phyloP scores from a whole-genome alignment of 257 asterid genomes.

The Fraxinus pennsylvanica region DNA sequence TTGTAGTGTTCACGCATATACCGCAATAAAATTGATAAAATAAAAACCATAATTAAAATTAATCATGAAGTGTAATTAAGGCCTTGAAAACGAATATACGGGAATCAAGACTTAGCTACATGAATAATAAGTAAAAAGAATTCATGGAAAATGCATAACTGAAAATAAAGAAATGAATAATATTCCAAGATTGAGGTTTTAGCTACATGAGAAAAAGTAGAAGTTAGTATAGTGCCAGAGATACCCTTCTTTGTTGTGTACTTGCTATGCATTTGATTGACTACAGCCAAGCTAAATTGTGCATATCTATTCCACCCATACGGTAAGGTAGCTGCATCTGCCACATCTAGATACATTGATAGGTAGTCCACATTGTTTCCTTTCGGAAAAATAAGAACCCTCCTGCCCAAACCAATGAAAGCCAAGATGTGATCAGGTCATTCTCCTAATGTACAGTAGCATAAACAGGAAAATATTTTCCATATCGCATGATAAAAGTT shows the following conservation, averaged over 20 bases:
- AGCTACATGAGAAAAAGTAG: neutral
- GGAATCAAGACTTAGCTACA: slow-evolving; percentile 3
- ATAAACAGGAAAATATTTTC: neutral
- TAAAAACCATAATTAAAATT: neutral
- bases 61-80: neutral
- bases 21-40: too few relatives aligned
- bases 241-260: neutral
- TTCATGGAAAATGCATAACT: neutral
- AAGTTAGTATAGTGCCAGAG: neutral
- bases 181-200: neutral
- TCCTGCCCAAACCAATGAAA: neutral
- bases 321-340: neutral
- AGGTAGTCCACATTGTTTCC: neutral
- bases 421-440: neutral
- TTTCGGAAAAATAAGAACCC: neutral
- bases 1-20: neutral
- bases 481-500: neutral
- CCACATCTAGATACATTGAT: neutral
- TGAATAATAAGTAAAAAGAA: neutral
- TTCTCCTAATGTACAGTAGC: neutral
- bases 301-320: neutral
- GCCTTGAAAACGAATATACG: neutral
- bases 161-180: neutral
- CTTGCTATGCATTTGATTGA: neutral
- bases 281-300: neutral